Conservation (phyloP, 2,329 filamentous ascomycete genomes). For the Knufia petricola region DNA sequence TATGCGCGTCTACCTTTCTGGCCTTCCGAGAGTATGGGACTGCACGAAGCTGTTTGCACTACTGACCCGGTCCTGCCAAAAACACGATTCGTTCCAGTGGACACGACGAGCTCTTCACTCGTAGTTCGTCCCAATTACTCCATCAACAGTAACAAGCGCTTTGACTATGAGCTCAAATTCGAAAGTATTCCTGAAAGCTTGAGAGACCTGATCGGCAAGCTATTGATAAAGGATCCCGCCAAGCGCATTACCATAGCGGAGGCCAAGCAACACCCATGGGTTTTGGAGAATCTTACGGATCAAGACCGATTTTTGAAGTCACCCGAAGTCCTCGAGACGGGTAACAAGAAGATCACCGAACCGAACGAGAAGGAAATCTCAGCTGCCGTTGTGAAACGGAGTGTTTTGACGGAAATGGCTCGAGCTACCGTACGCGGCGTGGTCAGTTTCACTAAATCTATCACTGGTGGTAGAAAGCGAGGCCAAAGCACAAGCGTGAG, state of each 20-base stretch:
- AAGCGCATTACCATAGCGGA: conserved; percentile 82
- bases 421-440: conserved; percentile 44
- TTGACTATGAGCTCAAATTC: conserved; percentile 69
- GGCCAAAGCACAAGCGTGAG: conserved; percentile 40
- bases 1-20: conserved; percentile 90
- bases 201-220: conserved; percentile 64
- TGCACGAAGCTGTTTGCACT: conserved; percentile 85
- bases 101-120: conserved; percentile 27
- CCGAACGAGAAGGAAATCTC: conserved; percentile 87
- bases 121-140: conserved; percentile 13
- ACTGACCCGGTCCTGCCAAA: conserved; percentile 84
- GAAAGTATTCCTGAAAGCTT: conserved; percentile 76
- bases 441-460: conserved; percentile 24
- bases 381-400: conserved; percentile 79
- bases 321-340: conserved; percentile 71
- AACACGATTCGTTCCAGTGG: conserved; percentile 66
- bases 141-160: conserved; percentile 59
- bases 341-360: conserved; percentile 67
- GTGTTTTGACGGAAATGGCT: conserved; percentile 55
- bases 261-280: conserved; percentile 91
- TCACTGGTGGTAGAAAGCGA: conserved; percentile 41
- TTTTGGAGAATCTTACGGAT: conserved; percentile 65
- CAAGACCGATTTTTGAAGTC: conserved; percentile 80
- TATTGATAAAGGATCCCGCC: conserved; percentile 81
- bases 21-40: conserved; percentile 54